phyloP scores from a whole-genome alignment of 106 monocot genomes.

The Chionographis japonica region DNA sequence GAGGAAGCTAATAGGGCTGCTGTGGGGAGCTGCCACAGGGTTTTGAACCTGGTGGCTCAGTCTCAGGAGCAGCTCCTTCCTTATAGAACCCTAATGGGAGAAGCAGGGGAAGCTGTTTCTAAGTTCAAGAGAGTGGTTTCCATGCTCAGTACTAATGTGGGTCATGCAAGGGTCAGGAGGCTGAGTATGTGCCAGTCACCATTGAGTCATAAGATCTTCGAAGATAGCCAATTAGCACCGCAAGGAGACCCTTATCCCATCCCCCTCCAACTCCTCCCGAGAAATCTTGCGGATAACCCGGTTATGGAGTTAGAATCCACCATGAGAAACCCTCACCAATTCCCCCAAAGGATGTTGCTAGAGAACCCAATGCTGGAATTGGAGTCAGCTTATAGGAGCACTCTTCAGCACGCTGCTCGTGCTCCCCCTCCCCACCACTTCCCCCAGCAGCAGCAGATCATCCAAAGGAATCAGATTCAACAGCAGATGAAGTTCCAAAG shows the following conservation, averaged over 20 bases:
- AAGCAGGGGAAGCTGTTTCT: conserved; percentile 22
- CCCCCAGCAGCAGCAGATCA: conserved; percentile 38
- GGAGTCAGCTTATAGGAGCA: conserved; percentile 8
- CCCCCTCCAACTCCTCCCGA: conserved; percentile 33
- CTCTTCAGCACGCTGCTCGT: conserved; percentile 5
- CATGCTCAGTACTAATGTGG: conserved; percentile 15
- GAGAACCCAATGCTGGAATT: conserved; percentile 31
- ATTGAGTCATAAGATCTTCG: conserved; percentile 34
- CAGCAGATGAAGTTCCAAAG: conserved; percentile 73
- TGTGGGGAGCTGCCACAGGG: conserved; percentile 35
- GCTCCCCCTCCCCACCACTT: conserved; percentile 17
- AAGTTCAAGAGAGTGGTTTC: conserved; percentile 25
- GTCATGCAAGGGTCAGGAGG: conserved; percentile 45
- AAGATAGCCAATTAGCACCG: conserved; percentile 23
- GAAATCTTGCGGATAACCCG: conserved; percentile 10
- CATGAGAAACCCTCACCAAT: conserved; percentile 10
- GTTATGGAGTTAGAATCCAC: conserved; percentile 10
- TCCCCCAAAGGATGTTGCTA: conserved; percentile 26
- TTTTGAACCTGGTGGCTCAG: conserved; percentile 20
- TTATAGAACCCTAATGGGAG: conserved; percentile 15
- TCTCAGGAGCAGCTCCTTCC: conserved; percentile 17
- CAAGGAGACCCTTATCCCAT: background rate
- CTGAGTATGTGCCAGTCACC: conserved; percentile 22
- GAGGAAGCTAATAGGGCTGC: conserved; percentile 28
- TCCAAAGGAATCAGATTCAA: conserved; percentile 44